Evolutionary conservation across 73 alveolate species (phyloP).

Genomic region (Paramecium biaurelia): DNA sequence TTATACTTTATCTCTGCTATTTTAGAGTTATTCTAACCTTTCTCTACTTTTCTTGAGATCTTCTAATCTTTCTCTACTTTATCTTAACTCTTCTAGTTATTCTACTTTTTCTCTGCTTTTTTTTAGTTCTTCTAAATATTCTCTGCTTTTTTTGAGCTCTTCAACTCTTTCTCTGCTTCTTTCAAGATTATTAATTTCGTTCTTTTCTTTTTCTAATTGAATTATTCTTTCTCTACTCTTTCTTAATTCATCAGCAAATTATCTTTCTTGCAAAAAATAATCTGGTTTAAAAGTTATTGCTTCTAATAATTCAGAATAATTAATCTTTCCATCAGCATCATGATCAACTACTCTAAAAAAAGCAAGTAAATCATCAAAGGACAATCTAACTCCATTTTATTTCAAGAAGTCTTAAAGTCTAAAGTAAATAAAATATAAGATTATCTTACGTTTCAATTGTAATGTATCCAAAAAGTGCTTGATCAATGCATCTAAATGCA

Average conservation of each 20-base stretch:
- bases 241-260: conserved; percentile 1
- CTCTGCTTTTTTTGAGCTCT: conserved; percentile 13
- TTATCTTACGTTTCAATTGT: background rate
- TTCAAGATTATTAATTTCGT: background rate
- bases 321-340: conserved; percentile 24
- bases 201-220: background rate
- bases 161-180: conserved; percentile 49
- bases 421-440: background rate
- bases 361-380: conserved; percentile 18
- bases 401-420: conserved; percentile 8
- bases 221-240: conserved; percentile 15
- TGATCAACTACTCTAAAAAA: conserved; percentile 12
- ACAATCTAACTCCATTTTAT: background rate
- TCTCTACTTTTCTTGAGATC: background rate
- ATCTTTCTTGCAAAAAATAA: conserved; percentile 13
- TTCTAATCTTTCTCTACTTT: background rate
- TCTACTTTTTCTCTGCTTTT: conserved; percentile 16
- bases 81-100: background rate
- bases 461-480: background rate
- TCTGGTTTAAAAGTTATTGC: conserved; percentile 38
- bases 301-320: conserved; percentile 28
- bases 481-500: conserved; percentile 25
- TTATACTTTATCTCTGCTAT: background rate
- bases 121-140: background rate
- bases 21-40: background rate